phyloP scores from a whole-genome alignment of 345 rosid species.

The Brassica nigra region DNA sequence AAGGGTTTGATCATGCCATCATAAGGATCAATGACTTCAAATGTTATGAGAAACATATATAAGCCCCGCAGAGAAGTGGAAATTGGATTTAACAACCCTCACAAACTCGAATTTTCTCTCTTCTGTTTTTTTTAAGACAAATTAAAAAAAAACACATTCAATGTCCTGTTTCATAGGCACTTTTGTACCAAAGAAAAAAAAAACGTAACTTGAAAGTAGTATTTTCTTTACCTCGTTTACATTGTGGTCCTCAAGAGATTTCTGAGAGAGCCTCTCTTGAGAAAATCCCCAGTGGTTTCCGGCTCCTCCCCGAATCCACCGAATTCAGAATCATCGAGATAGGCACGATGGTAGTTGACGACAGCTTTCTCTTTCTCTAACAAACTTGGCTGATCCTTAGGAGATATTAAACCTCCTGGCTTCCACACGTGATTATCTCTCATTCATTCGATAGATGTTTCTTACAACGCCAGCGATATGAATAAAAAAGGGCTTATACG shows the following conservation, averaged over 20 bases:
- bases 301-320: background rate
- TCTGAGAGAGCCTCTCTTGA: background rate
- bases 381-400: too few relatives aligned
- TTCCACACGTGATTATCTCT: too few relatives aligned
- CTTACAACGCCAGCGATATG: too few relatives aligned
- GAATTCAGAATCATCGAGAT: too few relatives aligned
- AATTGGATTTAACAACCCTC: conserved; percentile 6
- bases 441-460: too few relatives aligned
- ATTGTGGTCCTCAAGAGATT: background rate
- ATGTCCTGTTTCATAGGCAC: too few relatives aligned
- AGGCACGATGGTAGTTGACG: too few relatives aligned
- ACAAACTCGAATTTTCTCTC: background rate
- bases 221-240: background rate
- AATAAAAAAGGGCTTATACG: too few relatives aligned
- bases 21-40: conserved; percentile 12
- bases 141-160: too few relatives aligned
- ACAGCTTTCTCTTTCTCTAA: too few relatives aligned
- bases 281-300: background rate
- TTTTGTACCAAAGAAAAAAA: too few relatives aligned
- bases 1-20: conserved; percentile 1
- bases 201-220: background rate
- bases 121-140: background rate
- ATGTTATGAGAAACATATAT: conserved; percentile 20
- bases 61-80: background rate
- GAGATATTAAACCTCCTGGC: too few relatives aligned